Evolutionary conservation across 2,329 filamentous ascomycete genomes (phyloP).

Genomic region (Penicillium occitanis): DNA sequence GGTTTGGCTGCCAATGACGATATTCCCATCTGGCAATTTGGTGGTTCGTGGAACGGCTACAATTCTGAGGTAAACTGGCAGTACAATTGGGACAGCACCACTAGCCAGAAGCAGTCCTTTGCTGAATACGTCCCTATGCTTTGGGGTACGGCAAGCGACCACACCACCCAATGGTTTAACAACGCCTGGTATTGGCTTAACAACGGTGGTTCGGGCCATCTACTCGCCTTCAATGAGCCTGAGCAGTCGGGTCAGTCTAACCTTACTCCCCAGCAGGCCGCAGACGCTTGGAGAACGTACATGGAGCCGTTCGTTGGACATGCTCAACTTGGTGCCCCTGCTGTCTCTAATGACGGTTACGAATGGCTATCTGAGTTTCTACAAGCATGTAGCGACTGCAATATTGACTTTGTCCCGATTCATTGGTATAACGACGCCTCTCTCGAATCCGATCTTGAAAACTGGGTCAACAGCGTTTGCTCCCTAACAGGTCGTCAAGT

Average conservation of each 20-base stretch:
- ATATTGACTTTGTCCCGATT: slow-evolving; percentile 42
- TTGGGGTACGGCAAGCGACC: slow-evolving; percentile 42
- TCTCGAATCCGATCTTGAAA: slow-evolving; percentile 21
- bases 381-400: slow-evolving; percentile 39
- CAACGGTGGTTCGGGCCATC: slow-evolving; percentile 35
- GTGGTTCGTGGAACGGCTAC: slow-evolving; percentile 10
- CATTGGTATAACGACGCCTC: slow-evolving; percentile 46
- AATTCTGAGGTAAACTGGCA: slow-evolving; percentile 35
- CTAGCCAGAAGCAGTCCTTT: slow-evolving; percentile 33
- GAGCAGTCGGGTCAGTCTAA: slow-evolving; percentile 41
- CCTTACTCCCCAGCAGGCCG: slow-evolving; percentile 41
- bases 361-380: slow-evolving; percentile 45
- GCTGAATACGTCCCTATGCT: slow-evolving; percentile 49
- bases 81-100: slow-evolving; percentile 46
- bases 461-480: slow-evolving; percentile 35
- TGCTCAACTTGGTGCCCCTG: slow-evolving; percentile 44
- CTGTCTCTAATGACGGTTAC: slow-evolving; percentile 45
- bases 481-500: slow-evolving; percentile 38
- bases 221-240: slow-evolving; percentile 51
- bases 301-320: slow-evolving; percentile 40
- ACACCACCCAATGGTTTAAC: slow-evolving; percentile 32
- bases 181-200: slow-evolving; percentile 36
- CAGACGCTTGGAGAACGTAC: slow-evolving; percentile 36
- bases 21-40: slow-evolving; percentile 12
- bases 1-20: slow-evolving; percentile 18